phyloP scores from a whole-genome alignment of 805 yeast genomes.

The Saturnispora silvae region DNA sequence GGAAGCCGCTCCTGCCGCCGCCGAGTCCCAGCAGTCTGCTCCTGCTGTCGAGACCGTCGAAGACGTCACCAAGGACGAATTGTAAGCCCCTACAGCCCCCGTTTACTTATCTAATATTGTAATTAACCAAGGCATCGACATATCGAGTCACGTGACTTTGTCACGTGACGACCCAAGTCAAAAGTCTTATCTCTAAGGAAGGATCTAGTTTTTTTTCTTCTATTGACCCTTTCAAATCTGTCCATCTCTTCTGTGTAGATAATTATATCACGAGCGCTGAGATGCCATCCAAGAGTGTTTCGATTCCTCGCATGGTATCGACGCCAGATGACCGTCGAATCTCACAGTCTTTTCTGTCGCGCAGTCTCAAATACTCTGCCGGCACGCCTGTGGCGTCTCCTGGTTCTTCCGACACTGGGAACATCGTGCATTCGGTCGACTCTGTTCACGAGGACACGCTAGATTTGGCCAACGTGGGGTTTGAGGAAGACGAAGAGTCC shows the following conservation, averaged over 20 bases:
- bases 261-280: no score
- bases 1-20: constrained; percentile 4
- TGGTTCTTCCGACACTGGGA: not conserved
- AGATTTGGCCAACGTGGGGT: constrained; percentile 46
- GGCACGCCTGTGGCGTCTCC: constrained; percentile 21
- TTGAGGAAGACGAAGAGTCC: constrained; percentile 15
- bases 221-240: no score
- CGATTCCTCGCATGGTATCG: no score
- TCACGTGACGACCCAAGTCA: no score
- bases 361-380: constrained; percentile 31
- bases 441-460: constrained; percentile 50
- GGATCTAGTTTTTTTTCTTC: not conserved
- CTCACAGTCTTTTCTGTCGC: constrained; percentile 20
- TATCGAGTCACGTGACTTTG: no score
- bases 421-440: constrained; percentile 32
- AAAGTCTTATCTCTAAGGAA: no score
- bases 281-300: no score
- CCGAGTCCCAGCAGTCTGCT: constrained; percentile 18
- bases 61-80: constrained; percentile 24
- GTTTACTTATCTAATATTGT: no score
- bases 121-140: not conserved
- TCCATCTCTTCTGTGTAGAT: no score
- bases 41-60: constrained; percentile 10
- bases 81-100: no score
- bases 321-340: no score